Conservation (phyloP, 768 basidiomycete genomes). For the Russula emetica region DNA sequence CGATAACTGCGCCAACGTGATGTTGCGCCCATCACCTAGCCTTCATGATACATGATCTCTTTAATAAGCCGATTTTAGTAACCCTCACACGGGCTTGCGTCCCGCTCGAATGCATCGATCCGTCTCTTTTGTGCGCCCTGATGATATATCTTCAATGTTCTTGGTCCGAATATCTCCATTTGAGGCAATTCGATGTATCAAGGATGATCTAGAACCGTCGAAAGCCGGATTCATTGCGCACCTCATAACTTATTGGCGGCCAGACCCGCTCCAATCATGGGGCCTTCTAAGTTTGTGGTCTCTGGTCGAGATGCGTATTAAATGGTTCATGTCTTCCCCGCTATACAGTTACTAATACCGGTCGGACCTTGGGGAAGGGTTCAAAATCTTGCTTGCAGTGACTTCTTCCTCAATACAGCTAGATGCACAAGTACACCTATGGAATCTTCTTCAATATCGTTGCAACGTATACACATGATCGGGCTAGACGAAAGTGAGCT, state of each 20-base stretch:
- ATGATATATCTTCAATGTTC: background rate
- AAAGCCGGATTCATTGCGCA: background rate
- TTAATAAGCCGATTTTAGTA: conserved; percentile 14
- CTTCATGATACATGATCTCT: conserved; percentile 14
- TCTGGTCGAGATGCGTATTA: background rate
- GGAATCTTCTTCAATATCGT: conserved; percentile 1
- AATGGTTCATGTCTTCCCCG: background rate
- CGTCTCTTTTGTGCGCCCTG: conserved; percentile 8
- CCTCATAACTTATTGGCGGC: background rate
- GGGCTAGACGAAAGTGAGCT: conserved; percentile 7
- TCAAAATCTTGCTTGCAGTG: background rate
- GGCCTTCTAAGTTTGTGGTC: background rate
- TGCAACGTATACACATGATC: background rate
- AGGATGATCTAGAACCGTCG: conserved; percentile 2
- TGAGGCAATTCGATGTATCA: conserved; percentile 5
- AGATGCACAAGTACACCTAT: conserved; percentile 6
- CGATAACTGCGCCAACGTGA: conserved; percentile 18
- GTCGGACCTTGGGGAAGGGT: background rate
- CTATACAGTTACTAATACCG: background rate
- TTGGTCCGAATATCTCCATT: conserved; percentile 22
- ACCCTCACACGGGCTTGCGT: conserved; percentile 14
- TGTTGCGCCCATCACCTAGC: conserved; percentile 24
- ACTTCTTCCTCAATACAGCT: conserved; percentile 12
- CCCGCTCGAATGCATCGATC: conserved; percentile 15
- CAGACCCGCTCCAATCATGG: background rate